Percentiles rank a stretch among this genome's conserved stretches.
Conservation (phyloP, 495 filamentous ascomycete genomes). For the Cryomyces minteri region DNA sequence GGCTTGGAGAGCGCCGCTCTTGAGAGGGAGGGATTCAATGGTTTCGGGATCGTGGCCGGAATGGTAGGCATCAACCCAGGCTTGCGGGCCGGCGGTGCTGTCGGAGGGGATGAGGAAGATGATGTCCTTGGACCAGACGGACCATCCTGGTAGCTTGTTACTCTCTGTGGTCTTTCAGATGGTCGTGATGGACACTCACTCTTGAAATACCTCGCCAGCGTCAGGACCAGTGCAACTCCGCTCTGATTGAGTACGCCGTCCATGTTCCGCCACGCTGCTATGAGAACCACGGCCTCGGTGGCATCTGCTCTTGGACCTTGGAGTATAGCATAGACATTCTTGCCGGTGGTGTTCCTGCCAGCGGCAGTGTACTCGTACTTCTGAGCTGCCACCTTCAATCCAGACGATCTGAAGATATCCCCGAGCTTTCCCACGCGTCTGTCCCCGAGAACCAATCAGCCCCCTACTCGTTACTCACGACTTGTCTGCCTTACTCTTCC, state of each 20-base stretch:
- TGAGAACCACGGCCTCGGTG: constrained; percentile 90
- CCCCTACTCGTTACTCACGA: not conserved
- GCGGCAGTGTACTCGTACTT: constrained; percentile 61
- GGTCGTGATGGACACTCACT: constrained; percentile 21
- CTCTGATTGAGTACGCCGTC: constrained; percentile 65
- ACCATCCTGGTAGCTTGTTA: constrained; percentile 46
- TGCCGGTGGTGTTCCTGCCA: constrained; percentile 54
- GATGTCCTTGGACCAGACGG: constrained; percentile 96
- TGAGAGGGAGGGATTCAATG: constrained; percentile 67
- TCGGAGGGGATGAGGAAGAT: constrained; percentile 81
- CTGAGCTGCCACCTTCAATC: constrained; percentile 73
- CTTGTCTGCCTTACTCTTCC: constrained; percentile 10
- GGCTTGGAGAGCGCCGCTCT: constrained; percentile 84
- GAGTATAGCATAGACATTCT: constrained; percentile 91
- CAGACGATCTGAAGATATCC: constrained; percentile 53
- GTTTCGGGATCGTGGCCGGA: constrained; percentile 50
- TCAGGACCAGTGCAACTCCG: constrained; percentile 69
- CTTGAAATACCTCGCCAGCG: constrained; percentile 86
- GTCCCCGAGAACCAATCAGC: not conserved
- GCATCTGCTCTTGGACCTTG: constrained; percentile 90
- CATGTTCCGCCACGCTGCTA: constrained; percentile 76
- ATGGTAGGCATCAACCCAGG: constrained; percentile 97
- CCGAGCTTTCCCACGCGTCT: constrained; percentile 40
- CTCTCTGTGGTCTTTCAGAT: not conserved
- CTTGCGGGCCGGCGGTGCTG: constrained; percentile 78